These are phyloP conservation scores for Neostapfia colusana DNA, from an alignment of 176 grass and related monocot species.

Conservation along the genomic window DNA sequence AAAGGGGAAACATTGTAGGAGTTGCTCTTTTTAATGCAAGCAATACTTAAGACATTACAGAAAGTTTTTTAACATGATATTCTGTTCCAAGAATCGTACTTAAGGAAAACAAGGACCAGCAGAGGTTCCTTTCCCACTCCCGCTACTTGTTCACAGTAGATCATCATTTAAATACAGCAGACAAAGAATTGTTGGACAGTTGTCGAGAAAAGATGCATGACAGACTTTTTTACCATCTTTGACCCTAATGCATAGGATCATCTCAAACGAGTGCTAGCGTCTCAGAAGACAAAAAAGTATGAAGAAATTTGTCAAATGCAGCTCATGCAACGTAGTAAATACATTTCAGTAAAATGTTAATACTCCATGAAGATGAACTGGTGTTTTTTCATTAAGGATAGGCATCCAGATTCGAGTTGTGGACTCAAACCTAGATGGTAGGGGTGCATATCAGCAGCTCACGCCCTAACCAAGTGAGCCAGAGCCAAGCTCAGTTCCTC, in stretches of 20 bases:
- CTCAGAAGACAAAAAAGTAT: constrained; percentile 4
- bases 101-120: not conserved
- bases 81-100: not conserved
- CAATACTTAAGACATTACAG: constrained; percentile 13
- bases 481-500: too few species aligned
- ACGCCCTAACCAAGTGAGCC: not conserved
- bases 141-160: not conserved
- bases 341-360: too few species aligned
- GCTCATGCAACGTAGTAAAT: not conserved
- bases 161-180: constrained; percentile 1
- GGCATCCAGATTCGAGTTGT: not conserved
- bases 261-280: not conserved
- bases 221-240: not conserved
- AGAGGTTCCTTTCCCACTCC: not conserved
- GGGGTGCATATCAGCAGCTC: not conserved
- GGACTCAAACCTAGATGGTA: not conserved
- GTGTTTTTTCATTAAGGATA: not conserved
- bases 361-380: too few species aligned
- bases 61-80: not conserved
- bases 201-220: not conserved
- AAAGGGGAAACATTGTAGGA: too few species aligned
- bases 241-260: not conserved
- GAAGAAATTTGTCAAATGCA: not conserved
- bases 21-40: too few species aligned
- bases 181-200: not conserved